phyloP scores from a whole-genome alignment of 2,329 filamentous ascomycete genomes.

The Lasiodiplodia sp. region DNA sequence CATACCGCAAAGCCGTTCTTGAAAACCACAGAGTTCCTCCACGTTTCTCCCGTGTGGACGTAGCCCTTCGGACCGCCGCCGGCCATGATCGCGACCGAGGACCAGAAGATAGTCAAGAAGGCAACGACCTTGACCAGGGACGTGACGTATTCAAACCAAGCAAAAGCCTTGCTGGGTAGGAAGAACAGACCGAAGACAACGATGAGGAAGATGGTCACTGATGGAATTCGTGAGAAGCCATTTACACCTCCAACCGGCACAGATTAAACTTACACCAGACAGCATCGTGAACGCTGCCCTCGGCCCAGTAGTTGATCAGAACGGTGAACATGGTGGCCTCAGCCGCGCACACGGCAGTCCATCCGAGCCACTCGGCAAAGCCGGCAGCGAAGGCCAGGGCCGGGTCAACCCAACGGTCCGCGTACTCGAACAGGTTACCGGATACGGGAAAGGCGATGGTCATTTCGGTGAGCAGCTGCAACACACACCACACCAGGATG shows the following conservation, averaged over 20 bases:
- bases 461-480: slow-evolving; percentile 47
- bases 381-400: slow-evolving; percentile 50
- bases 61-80: slow-evolving; percentile 46
- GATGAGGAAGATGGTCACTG: slow-evolving; percentile 32
- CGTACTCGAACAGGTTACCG: slow-evolving; percentile 49
- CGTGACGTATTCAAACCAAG: slow-evolving; percentile 38
- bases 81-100: slow-evolving; percentile 43
- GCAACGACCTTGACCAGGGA: slow-evolving; percentile 43
- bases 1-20: slow-evolving; percentile 45
- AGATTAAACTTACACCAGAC: slow-evolving; percentile 23
- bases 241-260: not conserved
- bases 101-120: slow-evolving; percentile 45
- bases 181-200: slow-evolving; percentile 30
- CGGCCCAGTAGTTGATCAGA: slow-evolving; percentile 31
- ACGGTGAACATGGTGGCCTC: slow-evolving; percentile 37
- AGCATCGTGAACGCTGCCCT: slow-evolving; percentile 17
- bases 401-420: slow-evolving; percentile 49
- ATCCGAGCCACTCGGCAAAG: slow-evolving; percentile 43
- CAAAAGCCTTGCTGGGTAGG: slow-evolving; percentile 43
- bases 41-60: slow-evolving; percentile 44
- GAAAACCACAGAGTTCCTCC: slow-evolving; percentile 46
- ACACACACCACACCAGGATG: slow-evolving; percentile 43
- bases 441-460: slow-evolving; percentile 48
- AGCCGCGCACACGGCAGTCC: slow-evolving; percentile 36
- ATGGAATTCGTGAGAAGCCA: not conserved